Percentiles rank a stretch among this genome's conserved stretches.
Conservation (phyloP, 2,329 filamentous ascomycete genomes). For the Talaromyces piceae region DNA sequence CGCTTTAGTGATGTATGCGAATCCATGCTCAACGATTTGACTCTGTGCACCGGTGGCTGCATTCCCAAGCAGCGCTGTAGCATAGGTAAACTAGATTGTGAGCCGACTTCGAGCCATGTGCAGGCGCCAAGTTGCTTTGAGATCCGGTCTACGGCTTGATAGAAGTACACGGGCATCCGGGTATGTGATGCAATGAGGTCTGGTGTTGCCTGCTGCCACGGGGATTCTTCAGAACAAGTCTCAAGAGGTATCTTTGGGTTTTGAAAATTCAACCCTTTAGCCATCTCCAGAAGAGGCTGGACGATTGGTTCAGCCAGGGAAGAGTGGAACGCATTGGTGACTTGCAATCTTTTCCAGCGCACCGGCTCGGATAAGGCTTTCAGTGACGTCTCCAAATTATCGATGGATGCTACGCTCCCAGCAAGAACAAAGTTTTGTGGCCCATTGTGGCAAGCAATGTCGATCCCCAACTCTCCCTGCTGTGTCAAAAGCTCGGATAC, state of each 20-base stretch:
- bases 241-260: neutral
- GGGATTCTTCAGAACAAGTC: neutral
- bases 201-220: neutral
- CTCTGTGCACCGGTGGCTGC: neutral
- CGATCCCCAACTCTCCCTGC: neutral
- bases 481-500: neutral
- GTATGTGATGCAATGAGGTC: neutral
- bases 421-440: neutral
- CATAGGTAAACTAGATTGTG: neutral
- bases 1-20: neutral
- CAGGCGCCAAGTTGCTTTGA: neutral
- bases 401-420: neutral
- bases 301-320: neutral
- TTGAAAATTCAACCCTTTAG: neutral
- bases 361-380: neutral
- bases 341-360: neutral
- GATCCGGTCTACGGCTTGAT: neutral
- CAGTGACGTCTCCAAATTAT: neutral
- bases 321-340: neutral
- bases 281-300: neutral
- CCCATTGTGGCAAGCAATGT: neutral
- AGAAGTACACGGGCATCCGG: neutral
- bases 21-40: neutral
- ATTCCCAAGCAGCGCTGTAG: neutral
- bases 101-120: neutral